Evolutionary conservation across 305 asterid species (phyloP), one percentile per base, ranked within the genome.

Genomic region (Fraxinus ornus): DNA sequence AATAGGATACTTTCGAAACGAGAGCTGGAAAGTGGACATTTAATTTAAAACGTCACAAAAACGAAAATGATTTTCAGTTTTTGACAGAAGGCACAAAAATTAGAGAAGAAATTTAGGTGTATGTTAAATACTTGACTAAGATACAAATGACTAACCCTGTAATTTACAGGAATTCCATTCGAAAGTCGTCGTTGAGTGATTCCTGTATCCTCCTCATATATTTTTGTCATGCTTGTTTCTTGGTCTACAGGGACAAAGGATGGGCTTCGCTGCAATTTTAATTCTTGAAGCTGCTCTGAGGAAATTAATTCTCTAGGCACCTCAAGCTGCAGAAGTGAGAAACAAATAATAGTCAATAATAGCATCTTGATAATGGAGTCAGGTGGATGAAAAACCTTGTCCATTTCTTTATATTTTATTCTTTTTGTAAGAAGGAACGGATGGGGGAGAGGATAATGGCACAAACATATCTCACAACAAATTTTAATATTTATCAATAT

Each of bases 121-220:
- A 78, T 49, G 80, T 28, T 19, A 26, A 78, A 55, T 75, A 77
- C 71, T 47, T 74, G 39, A 49, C 33, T 1, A 78, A 81, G 15
- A 70, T 55, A 66, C 81, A 41, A 78, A 80, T 28, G 35, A 79
- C 70, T 76, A 84, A 94, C 99, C 97, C 89, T 93, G 93, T 93
- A 97, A 88, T 97, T 97, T 62, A 94, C 92, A 84, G 98, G 97
- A 88, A 97, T 94, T 85, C 99, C 99, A 89, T 97, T 97, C 41
- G 99, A 97, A 89, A 97, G 99, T 81, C 93, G 89, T 82, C 94
- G 90, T 85, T 93, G 98, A 77, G 89, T 84, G 36, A 97, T 94
- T 85, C 98, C 97, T 2, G 98, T 97, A 78, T 94, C 98, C 86
- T 89, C 89, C 86, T 97, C 98, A 87, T 79, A 90, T 85, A 89